Evolutionary conservation across 257 asterid species (phyloP).

Genomic region (Ehretia macrophylla): DNA sequence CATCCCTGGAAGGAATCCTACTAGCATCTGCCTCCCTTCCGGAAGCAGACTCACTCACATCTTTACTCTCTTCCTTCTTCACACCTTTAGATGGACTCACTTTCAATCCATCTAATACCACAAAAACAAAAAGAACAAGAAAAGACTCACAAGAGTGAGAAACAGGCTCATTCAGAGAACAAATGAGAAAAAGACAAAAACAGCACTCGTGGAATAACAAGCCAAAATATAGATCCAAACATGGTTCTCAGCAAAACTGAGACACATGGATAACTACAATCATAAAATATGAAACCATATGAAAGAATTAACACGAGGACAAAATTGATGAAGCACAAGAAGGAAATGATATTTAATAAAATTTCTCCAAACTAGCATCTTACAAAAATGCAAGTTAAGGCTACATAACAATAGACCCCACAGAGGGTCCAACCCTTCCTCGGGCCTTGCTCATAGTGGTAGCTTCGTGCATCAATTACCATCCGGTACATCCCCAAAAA

Average conservation of each 20-base stretch:
- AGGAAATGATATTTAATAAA: background rate
- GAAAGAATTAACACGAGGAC: constrained; percentile 6
- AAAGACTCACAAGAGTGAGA: constrained; percentile 1
- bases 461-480: constrained; percentile 3
- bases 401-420: too few species aligned
- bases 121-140: constrained; percentile 17
- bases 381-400: too few species aligned
- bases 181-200: constrained; percentile 9
- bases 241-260: constrained; percentile 7
- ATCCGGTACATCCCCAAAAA: constrained; percentile 3
- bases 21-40: constrained; percentile 13
- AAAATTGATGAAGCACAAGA: constrained; percentile 1
- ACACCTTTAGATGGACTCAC: constrained; percentile 25
- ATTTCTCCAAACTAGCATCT: constrained; percentile 1
- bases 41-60: constrained; percentile 25
- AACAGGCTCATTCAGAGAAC: constrained; percentile 3
- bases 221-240: constrained; percentile 6
- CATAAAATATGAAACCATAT: constrained; percentile 15
- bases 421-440: too few species aligned
- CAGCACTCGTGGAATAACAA: background rate
- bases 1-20: constrained; percentile 16
- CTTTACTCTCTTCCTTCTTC: constrained; percentile 33
- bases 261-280: constrained; percentile 10
- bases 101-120: constrained; percentile 30
- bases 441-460: too few species aligned